Conservation (phyloP, 2,329 filamentous ascomycete genomes). For the Berkeleyomyces basicola region DNA sequence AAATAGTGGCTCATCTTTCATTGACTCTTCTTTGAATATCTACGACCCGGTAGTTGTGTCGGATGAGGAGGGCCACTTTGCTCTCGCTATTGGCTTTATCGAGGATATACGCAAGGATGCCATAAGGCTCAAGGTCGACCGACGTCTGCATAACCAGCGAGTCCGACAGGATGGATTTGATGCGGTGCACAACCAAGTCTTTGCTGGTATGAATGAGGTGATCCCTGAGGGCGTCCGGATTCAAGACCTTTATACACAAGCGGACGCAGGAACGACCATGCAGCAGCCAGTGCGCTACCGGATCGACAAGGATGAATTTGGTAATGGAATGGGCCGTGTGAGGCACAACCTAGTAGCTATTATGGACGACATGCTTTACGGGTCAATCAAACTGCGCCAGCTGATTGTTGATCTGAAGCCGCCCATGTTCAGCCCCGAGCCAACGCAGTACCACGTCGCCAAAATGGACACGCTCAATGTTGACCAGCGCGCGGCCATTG, state of each 20-base stretch:
- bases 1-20: slow-evolving; percentile 56
- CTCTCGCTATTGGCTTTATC: slow-evolving; percentile 81
- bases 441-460: slow-evolving; percentile 46
- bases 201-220: slow-evolving; percentile 83
- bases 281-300: slow-evolving; percentile 48
- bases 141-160: slow-evolving; percentile 72
- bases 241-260: neutral
- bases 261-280: neutral
- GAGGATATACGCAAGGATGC: slow-evolving; percentile 56
- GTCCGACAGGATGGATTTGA: slow-evolving; percentile 63
- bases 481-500: slow-evolving; percentile 72
- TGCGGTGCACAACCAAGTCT: slow-evolving; percentile 60
- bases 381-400: slow-evolving; percentile 54
- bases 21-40: slow-evolving; percentile 72
- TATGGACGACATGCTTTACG: slow-evolving; percentile 64
- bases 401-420: slow-evolving; percentile 63
- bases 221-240: slow-evolving; percentile 14
- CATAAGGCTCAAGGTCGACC: slow-evolving; percentile 80
- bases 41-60: slow-evolving; percentile 95
- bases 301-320: slow-evolving; percentile 95
- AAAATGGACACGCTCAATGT: slow-evolving; percentile 55
- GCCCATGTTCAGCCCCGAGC: slow-evolving; percentile 53
- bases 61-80: slow-evolving; percentile 88
- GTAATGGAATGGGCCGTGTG: slow-evolving; percentile 89
- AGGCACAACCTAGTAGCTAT: slow-evolving; percentile 86